Evolutionary conservation across 1,284 basidiomycete species (phyloP).

Genomic region (Austropuccinia psidii): DNA sequence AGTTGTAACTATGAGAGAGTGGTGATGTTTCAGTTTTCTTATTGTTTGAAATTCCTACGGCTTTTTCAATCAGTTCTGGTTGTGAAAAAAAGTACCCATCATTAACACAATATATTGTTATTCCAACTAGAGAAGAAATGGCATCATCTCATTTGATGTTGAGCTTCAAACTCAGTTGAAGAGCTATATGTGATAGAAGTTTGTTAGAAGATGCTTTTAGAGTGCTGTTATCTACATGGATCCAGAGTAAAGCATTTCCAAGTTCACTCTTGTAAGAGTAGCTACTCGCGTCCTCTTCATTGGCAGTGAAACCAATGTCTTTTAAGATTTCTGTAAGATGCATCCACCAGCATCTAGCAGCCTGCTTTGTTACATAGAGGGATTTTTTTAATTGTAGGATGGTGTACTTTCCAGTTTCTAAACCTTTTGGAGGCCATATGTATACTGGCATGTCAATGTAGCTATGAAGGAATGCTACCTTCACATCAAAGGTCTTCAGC

Average conservation of each 20-base stretch:
- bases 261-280: not conserved
- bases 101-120: not conserved
- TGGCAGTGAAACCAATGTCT: not conserved
- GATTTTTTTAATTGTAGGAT: not conserved
- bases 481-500: no score
- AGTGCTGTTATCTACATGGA: constrained; percentile 1
- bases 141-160: constrained; percentile 1
- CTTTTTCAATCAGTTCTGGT: not conserved
- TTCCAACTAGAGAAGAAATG: not conserved
- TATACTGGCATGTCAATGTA: no score
- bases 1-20: not conserved
- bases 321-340: not conserved
- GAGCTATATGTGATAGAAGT: not conserved
- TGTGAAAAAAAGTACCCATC: not conserved
- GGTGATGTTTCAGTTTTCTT: no score
- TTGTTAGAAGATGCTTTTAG: not conserved
- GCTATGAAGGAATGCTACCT: no score
- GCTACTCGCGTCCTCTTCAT: not conserved
- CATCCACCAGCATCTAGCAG: constrained; percentile 6
- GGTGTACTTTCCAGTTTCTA: no score
- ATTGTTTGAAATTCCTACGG: no score
- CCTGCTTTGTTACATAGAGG: constrained; percentile 1
- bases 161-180: not conserved
- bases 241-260: not conserved
- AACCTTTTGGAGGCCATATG: no score